Base-by-base conservation (phyloP, 306 rosid species). In the Cicer arietinum region DNA sequence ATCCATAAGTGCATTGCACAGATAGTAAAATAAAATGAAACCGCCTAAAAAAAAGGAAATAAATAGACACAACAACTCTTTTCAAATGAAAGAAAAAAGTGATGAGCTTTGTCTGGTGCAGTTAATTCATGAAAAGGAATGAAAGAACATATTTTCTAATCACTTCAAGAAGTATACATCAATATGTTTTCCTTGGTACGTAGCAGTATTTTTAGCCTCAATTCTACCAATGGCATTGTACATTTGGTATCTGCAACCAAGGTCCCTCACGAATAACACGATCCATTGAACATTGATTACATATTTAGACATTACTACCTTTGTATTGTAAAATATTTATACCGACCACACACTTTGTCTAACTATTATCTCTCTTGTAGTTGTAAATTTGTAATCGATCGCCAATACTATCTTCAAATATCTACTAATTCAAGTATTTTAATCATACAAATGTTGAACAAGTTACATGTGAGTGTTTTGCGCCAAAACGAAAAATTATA, bases 221-320 rank as follows among this genome's bases (percentile, higher is more conserved):
- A 48, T 50, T 43, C 53, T 71, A 83, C 75, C 83, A 74, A 77
- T 65, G 74, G 1, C 74, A 6, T 74, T 35, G 58, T 67, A 54
- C 39, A 57, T 75, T 44, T 59, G 56, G 81, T 83, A 67, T 61
- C 81, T 20, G 12, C 51, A 47, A 73, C 80, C 82, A 79, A 84
- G 74, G 81, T 35, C 77, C 76, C 80, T 67, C 87, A 74, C 70
- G 84, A 87, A 81, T 80, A 80, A 59, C 87, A 73, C 87, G 79
- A 84, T 82, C 68, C 90, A 84, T 85, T 84, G 88, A 84, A 82
- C 87, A 82, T 80, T 69, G 82, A 78, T 84, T 66, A 44, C 43
- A 56, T 57, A 22, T 30, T 30, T 30, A 54, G 13, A 78, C 45
- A 60, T 48, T 71, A 16, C 18, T 17, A 39, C 61, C 68, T 35